Percentiles rank a stretch among this genome's conserved stretches.
Conservation (phyloP, 2,329 filamentous ascomycete species). For the Sclerotinia borealis region DNA sequence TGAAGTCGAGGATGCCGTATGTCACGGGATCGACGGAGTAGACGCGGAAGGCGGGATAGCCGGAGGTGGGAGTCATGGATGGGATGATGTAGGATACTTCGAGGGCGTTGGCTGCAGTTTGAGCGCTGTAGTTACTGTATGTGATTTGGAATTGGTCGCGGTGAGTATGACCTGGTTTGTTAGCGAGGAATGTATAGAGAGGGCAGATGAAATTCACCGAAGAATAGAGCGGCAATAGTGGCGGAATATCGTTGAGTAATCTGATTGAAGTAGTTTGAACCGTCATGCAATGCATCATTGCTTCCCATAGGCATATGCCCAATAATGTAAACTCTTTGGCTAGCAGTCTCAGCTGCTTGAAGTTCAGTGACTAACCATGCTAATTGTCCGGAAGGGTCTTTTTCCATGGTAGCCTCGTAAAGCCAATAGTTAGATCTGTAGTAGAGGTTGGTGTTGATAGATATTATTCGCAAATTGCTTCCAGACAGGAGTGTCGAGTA, state of each 20-base stretch:
- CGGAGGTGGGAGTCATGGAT: constrained; percentile 32
- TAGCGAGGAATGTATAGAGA: background rate
- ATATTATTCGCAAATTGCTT: constrained; percentile 36
- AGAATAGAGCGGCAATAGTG: constrained; percentile 33
- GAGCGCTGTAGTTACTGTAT: constrained; percentile 29
- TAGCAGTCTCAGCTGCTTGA: constrained; percentile 33
- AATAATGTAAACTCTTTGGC: constrained; percentile 37
- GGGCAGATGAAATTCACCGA: constrained; percentile 12
- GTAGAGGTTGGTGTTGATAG: constrained; percentile 39
- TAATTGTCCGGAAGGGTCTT: constrained; percentile 34
- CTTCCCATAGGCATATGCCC: constrained; percentile 32
- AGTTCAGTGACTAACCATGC: constrained; percentile 37
- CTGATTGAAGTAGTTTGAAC: constrained; percentile 33
- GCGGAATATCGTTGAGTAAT: constrained; percentile 28
- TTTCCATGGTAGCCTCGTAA: constrained; percentile 35
- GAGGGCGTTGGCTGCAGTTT: constrained; percentile 24
- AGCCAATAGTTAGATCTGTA: constrained; percentile 38
- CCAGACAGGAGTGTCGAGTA: constrained; percentile 33
- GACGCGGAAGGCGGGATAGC: constrained; percentile 32
- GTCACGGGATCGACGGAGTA: constrained; percentile 33
- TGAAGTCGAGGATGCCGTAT: constrained; percentile 31
- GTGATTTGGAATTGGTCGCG: constrained; percentile 32
- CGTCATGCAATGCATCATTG: constrained; percentile 34
- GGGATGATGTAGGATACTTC: constrained; percentile 31
- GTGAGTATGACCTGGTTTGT: constrained; percentile 30